These are phyloP conservation scores for Clohesyomyces aquaticus DNA, from an alignment of 495 filamentous ascomycete species.

Conservation along the genomic window DNA sequence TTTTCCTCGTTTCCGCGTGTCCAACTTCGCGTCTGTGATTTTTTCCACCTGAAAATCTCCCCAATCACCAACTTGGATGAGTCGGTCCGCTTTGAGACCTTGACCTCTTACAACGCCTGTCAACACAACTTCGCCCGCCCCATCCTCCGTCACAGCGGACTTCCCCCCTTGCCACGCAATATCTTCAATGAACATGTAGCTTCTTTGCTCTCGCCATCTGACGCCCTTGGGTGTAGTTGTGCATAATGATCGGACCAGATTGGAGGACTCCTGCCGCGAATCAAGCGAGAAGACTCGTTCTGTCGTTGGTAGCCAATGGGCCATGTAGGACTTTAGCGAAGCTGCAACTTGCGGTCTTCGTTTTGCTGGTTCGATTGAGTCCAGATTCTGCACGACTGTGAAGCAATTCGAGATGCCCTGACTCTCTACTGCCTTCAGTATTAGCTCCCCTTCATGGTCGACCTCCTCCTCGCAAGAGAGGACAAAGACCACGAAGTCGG, in stretches of 20 bases:
- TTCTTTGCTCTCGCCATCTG: slow-evolving; percentile 88
- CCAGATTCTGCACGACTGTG: slow-evolving; percentile 72
- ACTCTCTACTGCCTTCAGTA: slow-evolving; percentile 83
- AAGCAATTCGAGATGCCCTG: slow-evolving; percentile 90
- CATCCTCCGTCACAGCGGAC: slow-evolving; percentile 45
- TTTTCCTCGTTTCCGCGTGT: slow-evolving; percentile 57
- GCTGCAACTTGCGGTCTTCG: slow-evolving; percentile 70
- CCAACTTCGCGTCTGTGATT: slow-evolving; percentile 71
- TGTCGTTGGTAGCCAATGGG: slow-evolving; percentile 86
- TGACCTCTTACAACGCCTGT: slow-evolving; percentile 86
- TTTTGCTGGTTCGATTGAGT: slow-evolving; percentile 77
- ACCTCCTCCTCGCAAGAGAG: slow-evolving; percentile 81
- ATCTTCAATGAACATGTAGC: slow-evolving; percentile 90
- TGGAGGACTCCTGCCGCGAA: slow-evolving; percentile 83
- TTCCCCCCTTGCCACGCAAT: slow-evolving; percentile 67
- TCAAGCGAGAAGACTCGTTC: slow-evolving; percentile 87
- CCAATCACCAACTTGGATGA: slow-evolving; percentile 91
- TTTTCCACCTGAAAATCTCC: slow-evolving; percentile 93
- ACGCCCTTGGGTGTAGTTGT: slow-evolving; percentile 89
- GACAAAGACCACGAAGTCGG: slow-evolving; percentile 86
- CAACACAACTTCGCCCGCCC: slow-evolving; percentile 64
- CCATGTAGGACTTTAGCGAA: slow-evolving; percentile 87
- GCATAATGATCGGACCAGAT: slow-evolving; percentile 86
- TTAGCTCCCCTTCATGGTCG: slow-evolving; percentile 76
- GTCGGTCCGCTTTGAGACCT: slow-evolving; percentile 82